Conservation (phyloP, 164 flowering plant genomes). For the Euptelea pleiosperma region DNA sequence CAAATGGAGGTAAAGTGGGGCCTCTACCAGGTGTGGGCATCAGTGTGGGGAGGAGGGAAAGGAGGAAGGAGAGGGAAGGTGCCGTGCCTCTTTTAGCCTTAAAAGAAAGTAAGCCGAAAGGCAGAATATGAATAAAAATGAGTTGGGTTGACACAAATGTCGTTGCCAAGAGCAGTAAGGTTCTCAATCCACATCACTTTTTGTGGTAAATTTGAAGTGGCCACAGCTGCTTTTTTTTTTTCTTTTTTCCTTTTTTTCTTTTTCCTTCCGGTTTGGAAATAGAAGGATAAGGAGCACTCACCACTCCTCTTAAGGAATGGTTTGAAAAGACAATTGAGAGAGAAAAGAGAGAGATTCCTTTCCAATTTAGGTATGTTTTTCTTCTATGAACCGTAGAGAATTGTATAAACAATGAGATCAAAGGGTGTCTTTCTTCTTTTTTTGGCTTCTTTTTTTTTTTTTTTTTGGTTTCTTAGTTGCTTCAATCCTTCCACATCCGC, state of each 20-base stretch:
- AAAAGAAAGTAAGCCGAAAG: conserved; percentile 9
- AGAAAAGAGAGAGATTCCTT: conserved; percentile 9
- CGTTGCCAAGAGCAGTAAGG: conserved; percentile 13
- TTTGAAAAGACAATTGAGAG: conserved; percentile 14
- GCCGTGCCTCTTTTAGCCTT: background rate
- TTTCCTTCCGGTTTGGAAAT: background rate
- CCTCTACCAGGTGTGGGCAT: background rate
- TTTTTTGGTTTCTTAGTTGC: background rate
- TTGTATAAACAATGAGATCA: background rate
- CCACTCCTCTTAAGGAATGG: background rate
- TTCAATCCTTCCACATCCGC: conserved; percentile 3
- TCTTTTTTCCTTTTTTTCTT: background rate
- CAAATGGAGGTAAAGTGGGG: background rate
- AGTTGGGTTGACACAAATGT: conserved; percentile 9
- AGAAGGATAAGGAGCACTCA: conserved; percentile 17
- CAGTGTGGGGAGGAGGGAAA: background rate
- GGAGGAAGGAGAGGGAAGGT: background rate
- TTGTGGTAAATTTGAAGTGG: conserved; percentile 6
- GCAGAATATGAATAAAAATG: conserved; percentile 6
- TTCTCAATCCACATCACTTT: background rate
- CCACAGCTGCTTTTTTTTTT: background rate
- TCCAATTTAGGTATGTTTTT: conserved; percentile 10
- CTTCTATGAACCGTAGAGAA: background rate
- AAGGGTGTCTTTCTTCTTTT: background rate
- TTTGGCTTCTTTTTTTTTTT: background rate